Percentiles rank a stretch among this genome's conserved stretches.
These are phyloP conservation scores for Venturia pyrina DNA, from an alignment of 2,329 filamentous ascomycete genomes.

Conservation along the genomic window DNA sequence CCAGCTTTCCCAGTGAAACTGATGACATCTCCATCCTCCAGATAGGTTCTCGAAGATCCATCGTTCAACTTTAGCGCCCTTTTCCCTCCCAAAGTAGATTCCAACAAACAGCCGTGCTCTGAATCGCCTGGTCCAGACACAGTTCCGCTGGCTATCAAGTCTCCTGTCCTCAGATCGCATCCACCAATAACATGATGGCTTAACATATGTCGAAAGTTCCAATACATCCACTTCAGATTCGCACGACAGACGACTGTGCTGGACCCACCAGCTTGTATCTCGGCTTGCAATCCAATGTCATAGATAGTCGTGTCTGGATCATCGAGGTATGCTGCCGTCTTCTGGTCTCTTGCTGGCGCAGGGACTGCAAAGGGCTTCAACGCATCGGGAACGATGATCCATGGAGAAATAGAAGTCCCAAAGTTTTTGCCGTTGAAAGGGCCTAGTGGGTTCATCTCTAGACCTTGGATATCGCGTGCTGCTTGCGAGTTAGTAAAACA, in stretches of 20 bases:
- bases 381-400: conserved; percentile 69
- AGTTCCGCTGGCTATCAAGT: conserved; percentile 68
- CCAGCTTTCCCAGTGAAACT: conserved; percentile 2
- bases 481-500: not conserved
- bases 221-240: conserved; percentile 9
- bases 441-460: conserved; percentile 75
- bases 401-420: conserved; percentile 64
- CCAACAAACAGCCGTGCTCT: conserved; percentile 59
- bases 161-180: conserved; percentile 62
- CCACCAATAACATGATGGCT: conserved; percentile 30
- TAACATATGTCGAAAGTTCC: conserved; percentile 12
- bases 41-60: conserved; percentile 58
- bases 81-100: conserved; percentile 63
- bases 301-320: conserved; percentile 52
- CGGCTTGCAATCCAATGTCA: conserved; percentile 59
- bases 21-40: conserved; percentile 61
- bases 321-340: conserved; percentile 52
- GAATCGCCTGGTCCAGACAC: conserved; percentile 54
- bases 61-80: conserved; percentile 48
- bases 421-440: conserved; percentile 83
- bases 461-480: conserved; percentile 44
- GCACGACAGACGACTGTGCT: not conserved
- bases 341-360: conserved; percentile 45
- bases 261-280: conserved; percentile 36
- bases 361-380: conserved; percentile 54